These are phyloP conservation scores for Chlamydomonas applanata DNA, from an alignment of 139 green algal species.

Conservation along the genomic window DNA sequence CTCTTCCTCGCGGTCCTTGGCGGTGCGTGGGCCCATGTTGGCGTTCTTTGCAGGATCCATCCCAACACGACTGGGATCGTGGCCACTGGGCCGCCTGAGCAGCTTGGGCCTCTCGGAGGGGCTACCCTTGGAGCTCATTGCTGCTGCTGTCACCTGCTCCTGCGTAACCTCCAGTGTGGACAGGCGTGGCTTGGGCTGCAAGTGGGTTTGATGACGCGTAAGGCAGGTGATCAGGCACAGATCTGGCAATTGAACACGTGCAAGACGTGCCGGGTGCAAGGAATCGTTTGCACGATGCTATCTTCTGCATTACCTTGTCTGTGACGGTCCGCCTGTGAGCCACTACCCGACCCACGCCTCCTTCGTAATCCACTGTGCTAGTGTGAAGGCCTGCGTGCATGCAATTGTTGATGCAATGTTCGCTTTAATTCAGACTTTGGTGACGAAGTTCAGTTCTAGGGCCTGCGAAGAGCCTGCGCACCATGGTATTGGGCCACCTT, in stretches of 20 bases:
- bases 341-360: neutral
- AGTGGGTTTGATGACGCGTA: neutral
- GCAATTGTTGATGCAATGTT: too few species aligned
- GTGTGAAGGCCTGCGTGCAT: conserved; percentile 4
- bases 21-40: neutral
- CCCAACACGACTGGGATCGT: neutral
- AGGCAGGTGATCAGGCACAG: too few species aligned
- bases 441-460: too few species aligned
- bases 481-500: conserved; percentile 15
- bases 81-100: neutral
- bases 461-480: too few species aligned
- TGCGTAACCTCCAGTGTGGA: neutral
- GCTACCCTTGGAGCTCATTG: neutral
- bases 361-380: conserved; percentile 11
- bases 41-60: neutral
- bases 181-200: conserved; percentile 1
- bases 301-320: conserved; percentile 1
- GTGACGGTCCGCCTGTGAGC: neutral
- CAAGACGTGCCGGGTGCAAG: too few species aligned
- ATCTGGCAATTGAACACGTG: too few species aligned
- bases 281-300: too few species aligned
- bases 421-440: too few species aligned
- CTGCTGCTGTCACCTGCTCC: neutral
- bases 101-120: neutral
- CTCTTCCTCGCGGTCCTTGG: conserved; percentile 14